phyloP scores from a whole-genome alignment of 2,329 filamentous ascomycete species.

The Coniella vitis region DNA sequence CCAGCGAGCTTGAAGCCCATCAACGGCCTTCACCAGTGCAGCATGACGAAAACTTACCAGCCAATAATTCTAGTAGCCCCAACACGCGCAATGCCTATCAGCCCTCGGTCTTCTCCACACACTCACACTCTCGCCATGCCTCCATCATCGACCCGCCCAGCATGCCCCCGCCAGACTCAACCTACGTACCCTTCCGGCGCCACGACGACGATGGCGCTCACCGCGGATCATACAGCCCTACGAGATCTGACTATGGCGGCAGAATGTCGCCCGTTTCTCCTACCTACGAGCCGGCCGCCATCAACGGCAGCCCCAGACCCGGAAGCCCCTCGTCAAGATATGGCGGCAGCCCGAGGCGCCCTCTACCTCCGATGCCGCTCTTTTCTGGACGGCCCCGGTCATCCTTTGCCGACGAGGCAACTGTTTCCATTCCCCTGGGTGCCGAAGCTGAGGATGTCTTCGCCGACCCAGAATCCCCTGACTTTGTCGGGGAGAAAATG shows the following conservation, averaged over 20 bases:
- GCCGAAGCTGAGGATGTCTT: slow-evolving; percentile 66
- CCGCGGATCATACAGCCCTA: slow-evolving; percentile 27
- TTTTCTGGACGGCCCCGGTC: slow-evolving; percentile 56
- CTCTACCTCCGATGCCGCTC: slow-evolving; percentile 80
- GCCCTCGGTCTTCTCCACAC: slow-evolving; percentile 42
- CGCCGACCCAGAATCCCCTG: slow-evolving; percentile 40
- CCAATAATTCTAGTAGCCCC: slow-evolving; percentile 35
- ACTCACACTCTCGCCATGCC: slow-evolving; percentile 35
- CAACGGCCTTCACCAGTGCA: slow-evolving; percentile 9
- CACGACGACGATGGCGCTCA: slow-evolving; percentile 46
- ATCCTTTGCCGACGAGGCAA: slow-evolving; percentile 58
- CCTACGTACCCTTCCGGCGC: slow-evolving; percentile 52
- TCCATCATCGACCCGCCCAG: slow-evolving; percentile 52
- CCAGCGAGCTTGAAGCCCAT: slow-evolving; percentile 17
- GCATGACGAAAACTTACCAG: slow-evolving; percentile 34
- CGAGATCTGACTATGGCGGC: slow-evolving; percentile 31
- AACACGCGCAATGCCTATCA: slow-evolving; percentile 43
- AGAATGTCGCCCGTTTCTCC: slow-evolving; percentile 64
- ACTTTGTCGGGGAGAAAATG: slow-evolving; percentile 43
- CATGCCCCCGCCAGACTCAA: slow-evolving; percentile 57
- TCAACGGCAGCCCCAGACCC: slow-evolving; percentile 84
- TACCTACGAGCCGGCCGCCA: slow-evolving; percentile 76
- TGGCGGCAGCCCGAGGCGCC: slow-evolving; percentile 77
- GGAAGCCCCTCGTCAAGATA: slow-evolving; percentile 88
- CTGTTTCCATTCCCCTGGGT: slow-evolving; percentile 64